A percentile compares a stretch with the other conserved stretches of the same genome.
phyloP scores from a whole-genome alignment of 768 basidiomycete species.

The Tephrocybe sp. region DNA sequence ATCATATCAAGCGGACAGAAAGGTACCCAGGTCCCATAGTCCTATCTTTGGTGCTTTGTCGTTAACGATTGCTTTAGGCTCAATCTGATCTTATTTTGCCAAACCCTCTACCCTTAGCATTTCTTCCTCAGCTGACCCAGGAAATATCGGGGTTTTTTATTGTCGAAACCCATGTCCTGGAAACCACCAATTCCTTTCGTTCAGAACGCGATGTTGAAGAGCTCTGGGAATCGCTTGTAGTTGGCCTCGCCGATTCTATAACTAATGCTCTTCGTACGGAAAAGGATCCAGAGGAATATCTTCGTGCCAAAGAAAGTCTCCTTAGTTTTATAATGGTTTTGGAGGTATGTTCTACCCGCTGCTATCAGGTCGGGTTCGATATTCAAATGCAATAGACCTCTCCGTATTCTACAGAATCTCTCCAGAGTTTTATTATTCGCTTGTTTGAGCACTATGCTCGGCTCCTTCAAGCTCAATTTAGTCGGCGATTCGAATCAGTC shows the following conservation, averaged over 20 bases:
- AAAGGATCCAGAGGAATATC: conserved; percentile 76
- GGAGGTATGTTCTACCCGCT: conserved; percentile 53
- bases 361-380: not conserved
- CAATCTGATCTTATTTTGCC: conserved; percentile 97
- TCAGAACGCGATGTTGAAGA: conserved; percentile 89
- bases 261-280: conserved; percentile 70
- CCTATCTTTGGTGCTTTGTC: not conserved
- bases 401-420: conserved; percentile 77
- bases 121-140: conserved; percentile 77
- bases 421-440: conserved; percentile 82
- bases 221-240: conserved; percentile 86
- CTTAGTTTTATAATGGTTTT: conserved; percentile 88
- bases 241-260: conserved; percentile 69
- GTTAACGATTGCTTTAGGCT: conserved; percentile 48
- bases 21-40: conserved; percentile 40
- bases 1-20: conserved; percentile 96
- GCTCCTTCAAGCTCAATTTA: conserved; percentile 79
- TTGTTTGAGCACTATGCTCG: conserved; percentile 89
- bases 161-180: conserved; percentile 88
- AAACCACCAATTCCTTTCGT: conserved; percentile 87
- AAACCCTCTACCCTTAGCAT: conserved; percentile 57
- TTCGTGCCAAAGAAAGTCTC: conserved; percentile 80
- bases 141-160: conserved; percentile 98
- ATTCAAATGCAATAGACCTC: conserved; percentile 55
- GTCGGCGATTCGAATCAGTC: conserved; percentile 77